Conservation (phyloP, 164 flowering plant genomes). For the Liquidambar formosana region DNA sequence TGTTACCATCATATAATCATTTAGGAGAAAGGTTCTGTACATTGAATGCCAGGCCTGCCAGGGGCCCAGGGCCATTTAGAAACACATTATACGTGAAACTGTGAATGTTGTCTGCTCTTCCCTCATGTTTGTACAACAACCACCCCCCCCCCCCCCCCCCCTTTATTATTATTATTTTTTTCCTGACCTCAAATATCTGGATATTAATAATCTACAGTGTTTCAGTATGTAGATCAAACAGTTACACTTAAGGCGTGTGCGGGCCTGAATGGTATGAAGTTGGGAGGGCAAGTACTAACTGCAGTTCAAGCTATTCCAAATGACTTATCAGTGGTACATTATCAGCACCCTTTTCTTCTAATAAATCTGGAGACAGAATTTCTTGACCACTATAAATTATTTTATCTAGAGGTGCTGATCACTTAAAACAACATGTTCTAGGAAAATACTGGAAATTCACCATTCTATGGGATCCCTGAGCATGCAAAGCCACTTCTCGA, state of each 20-base stretch:
- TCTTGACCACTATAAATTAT: neutral
- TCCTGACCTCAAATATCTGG: neutral
- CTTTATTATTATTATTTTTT: neutral
- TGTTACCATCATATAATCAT: no score
- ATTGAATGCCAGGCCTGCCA: no score
- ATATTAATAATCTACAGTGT: slow-evolving; percentile 1
- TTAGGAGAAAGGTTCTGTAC: no score
- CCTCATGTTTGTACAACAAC: no score
- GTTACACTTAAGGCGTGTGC: slow-evolving; percentile 88
- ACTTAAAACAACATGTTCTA: slow-evolving; percentile 21
- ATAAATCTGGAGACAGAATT: neutral
- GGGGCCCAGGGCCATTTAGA: no score
- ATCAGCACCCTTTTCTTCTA: neutral
- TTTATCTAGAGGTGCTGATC: slow-evolving; percentile 10
- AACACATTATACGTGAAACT: no score
- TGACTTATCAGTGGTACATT: slow-evolving; percentile 43
- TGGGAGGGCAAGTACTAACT: slow-evolving; percentile 83
- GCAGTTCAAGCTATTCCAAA: slow-evolving; percentile 69
- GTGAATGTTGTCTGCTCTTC: no score
- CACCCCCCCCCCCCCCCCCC: neutral
- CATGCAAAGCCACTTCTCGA: slow-evolving; percentile 83
- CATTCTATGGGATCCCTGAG: slow-evolving; percentile 68
- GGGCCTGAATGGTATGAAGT: slow-evolving; percentile 91
- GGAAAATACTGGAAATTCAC: slow-evolving; percentile 48
- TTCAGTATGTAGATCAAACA: slow-evolving; percentile 84